Evolutionary conservation across 495 filamentous ascomycete species (phyloP).

Genomic region (Cercophora samala): DNA sequence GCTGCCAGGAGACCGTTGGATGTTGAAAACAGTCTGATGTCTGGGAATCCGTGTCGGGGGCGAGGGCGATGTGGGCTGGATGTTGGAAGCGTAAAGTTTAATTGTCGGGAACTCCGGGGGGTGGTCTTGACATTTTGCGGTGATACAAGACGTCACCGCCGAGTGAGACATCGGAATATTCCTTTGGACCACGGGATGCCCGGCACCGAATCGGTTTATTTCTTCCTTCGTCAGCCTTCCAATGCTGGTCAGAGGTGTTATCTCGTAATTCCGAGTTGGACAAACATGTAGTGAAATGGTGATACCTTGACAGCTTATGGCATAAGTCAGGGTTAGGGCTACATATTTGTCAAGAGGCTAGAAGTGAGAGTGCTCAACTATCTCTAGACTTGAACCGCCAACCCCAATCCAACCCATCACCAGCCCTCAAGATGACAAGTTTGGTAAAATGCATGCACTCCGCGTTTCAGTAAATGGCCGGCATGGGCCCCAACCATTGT

Average conservation of each 20-base stretch:
- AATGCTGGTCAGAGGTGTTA: too few species aligned
- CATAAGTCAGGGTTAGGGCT: background rate
- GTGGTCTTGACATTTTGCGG: background rate
- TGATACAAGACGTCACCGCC: background rate
- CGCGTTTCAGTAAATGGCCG: conserved; percentile 7
- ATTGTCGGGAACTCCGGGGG: too few species aligned
- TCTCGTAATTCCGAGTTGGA: too few species aligned
- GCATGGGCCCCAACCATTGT: conserved; percentile 1
- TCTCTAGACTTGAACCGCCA: too few species aligned
- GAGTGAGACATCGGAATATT: background rate
- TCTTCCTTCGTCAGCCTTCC: background rate
- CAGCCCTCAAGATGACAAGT: background rate
- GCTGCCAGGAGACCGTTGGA: too few species aligned
- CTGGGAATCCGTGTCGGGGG: background rate
- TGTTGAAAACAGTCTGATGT: background rate
- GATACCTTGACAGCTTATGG: background rate
- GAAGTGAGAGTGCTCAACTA: too few species aligned
- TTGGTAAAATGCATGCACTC: conserved; percentile 5
- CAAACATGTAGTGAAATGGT: too few species aligned
- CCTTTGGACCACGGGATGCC: background rate
- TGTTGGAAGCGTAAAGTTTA: background rate
- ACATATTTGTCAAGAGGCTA: too few species aligned
- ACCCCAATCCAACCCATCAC: background rate
- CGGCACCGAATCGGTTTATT: background rate
- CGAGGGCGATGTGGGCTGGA: too few species aligned